Percentiles rank a stretch among this genome's conserved stretches.
Evolutionary conservation across 2,329 filamentous ascomycete species (phyloP).

Genomic region (Aspergillus tubingensis): DNA sequence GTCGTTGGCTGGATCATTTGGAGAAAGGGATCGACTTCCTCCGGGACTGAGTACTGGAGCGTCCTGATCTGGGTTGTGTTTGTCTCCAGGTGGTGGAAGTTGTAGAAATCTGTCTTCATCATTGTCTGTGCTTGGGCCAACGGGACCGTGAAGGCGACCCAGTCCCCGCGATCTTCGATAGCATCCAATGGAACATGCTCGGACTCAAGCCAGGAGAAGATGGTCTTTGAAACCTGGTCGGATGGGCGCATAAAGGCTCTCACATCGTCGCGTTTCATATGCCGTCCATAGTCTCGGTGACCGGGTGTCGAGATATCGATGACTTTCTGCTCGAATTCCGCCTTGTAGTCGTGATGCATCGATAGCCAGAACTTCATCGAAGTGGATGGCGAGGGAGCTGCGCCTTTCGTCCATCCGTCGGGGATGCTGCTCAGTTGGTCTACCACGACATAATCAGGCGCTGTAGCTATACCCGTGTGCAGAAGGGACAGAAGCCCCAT

Average conservation of each 20-base stretch:
- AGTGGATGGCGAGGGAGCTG: constrained; percentile 36
- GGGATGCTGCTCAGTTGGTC: constrained; percentile 35
- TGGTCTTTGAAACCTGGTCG: constrained; percentile 49
- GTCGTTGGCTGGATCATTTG: constrained; percentile 68
- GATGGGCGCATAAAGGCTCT: constrained; percentile 56
- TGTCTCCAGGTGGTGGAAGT: constrained; percentile 53
- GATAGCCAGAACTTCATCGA: constrained; percentile 53
- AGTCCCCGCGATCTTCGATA: constrained; percentile 58
- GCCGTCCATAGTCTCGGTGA: constrained; percentile 60
- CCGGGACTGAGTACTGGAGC: constrained; percentile 63
- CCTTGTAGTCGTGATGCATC: constrained; percentile 51
- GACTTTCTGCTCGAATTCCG: constrained; percentile 59
- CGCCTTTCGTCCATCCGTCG: constrained; percentile 35
- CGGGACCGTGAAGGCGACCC: constrained; percentile 57
- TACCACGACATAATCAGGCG: constrained; percentile 23
- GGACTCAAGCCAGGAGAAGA: constrained; percentile 58
- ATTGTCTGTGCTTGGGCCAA: constrained; percentile 54
- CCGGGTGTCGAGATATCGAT: constrained; percentile 64
- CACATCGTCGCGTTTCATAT: constrained; percentile 63
- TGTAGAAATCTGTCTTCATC: constrained; percentile 59
- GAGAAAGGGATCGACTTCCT: constrained; percentile 55
- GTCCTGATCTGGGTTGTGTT: constrained; percentile 54
- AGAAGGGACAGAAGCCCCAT: constrained; percentile 15
- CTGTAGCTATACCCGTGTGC: constrained; percentile 1
- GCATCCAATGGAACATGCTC: constrained; percentile 50